Conservation (phyloP, 305 asterid species). For the Fraxinus angustifolia region DNA sequence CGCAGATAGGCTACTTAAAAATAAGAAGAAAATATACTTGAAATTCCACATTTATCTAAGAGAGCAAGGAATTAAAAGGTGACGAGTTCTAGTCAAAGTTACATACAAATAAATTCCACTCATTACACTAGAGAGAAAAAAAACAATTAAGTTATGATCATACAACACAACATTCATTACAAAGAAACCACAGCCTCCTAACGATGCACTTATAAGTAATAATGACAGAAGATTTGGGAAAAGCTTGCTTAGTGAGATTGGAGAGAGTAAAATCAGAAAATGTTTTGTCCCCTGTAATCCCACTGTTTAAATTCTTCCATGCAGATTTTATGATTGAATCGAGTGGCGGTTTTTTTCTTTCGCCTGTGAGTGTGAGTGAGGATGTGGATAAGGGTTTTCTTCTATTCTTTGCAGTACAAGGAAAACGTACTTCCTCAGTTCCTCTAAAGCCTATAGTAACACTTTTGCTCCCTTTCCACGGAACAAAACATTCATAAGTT, state of each 20-base stretch:
- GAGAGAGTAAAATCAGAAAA: neutral
- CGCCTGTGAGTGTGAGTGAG: neutral
- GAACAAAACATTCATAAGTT: neutral
- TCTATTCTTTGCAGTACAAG: neutral
- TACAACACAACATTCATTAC: neutral
- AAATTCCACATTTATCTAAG: neutral
- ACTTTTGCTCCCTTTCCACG: neutral
- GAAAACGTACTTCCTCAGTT: neutral
- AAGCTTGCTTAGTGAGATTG: neutral
- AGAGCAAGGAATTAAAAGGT: neutral
- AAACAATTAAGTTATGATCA: neutral
- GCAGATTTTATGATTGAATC: neutral
- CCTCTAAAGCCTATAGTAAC: neutral
- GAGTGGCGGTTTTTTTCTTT: neutral
- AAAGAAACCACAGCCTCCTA: neutral
- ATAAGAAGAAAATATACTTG: neutral
- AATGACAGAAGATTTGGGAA: neutral
- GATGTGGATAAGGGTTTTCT: neutral
- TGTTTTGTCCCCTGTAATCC: neutral
- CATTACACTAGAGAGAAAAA: neutral
- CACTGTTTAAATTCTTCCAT: neutral
- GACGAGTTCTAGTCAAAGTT: neutral
- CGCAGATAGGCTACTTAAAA: constrained; percentile 2
- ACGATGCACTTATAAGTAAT: neutral
- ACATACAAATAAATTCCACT: neutral